Base-by-base conservation (phyloP, 2,329 filamentous ascomycete species). In the Orbilia ellipsospora region DNA sequence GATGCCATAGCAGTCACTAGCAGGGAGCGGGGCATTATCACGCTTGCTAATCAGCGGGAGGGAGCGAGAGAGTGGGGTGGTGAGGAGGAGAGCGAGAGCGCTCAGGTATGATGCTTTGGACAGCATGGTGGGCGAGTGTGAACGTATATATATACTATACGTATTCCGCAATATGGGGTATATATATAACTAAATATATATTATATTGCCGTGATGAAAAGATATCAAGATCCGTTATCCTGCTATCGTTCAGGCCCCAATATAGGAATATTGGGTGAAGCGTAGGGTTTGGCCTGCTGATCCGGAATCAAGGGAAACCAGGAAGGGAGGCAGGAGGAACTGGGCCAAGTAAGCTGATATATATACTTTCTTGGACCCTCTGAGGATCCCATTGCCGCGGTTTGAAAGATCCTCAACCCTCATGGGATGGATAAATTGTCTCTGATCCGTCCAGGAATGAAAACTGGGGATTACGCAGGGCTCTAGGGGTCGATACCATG, bases 391-490 rank as follows among this genome's bases (percentile, higher is more conserved):
- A 55, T 67, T 18, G 69, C 40, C 26, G 48, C 52, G 63, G 63
- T 64, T 68, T 18, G n/a, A 28, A 26, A 60, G 63, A 74, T 64
- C 52, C 23, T 54, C 56, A 18, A 60, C 18, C 28, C 55, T 54
- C 64, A 62, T 63, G 70, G 70, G 42, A 63, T 74, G 70, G 64
- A 68, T 74, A 68, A 74, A 74, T 68, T 54, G 18, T 20, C 16
- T 40, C 36, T 20, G 48, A n/a, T 74, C 63, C 63, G 63, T 60
- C 70, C 63, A 65, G 70, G 62, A 45, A 57, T 54, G 36, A 60
- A 63, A 73, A 18, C 69, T 73, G 62, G 69, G 31, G 31, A 36
- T 36, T 36, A 10, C 31, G 31, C 31, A 10, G 31, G 31, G 31
- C 31, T 6, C 31, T 7, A 36, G 31, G 31, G 5, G 3, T 36